Evolutionary conservation across 2,329 filamentous ascomycete genomes (phyloP).

Genomic region (Raffaelea ambrosiae): DNA sequence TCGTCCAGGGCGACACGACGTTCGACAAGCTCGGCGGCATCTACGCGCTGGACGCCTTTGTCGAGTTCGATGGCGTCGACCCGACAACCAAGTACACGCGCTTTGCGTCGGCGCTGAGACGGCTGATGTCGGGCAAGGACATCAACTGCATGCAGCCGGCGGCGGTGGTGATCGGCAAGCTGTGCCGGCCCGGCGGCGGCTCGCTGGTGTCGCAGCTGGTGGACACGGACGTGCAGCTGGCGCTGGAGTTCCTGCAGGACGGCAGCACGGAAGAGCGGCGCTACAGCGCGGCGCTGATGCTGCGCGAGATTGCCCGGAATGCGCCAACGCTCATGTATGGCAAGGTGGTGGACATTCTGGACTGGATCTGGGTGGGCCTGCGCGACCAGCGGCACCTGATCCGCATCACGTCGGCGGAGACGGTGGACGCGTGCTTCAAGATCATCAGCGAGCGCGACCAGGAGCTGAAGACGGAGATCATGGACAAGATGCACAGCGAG

Average conservation of each 20-base stretch:
- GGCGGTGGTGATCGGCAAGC: conserved; percentile 77
- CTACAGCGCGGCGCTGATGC: conserved; percentile 84
- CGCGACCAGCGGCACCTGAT: conserved; percentile 87
- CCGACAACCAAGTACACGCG: conserved; percentile 87
- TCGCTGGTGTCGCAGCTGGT: conserved; percentile 92
- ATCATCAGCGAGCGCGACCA: conserved; percentile 92
- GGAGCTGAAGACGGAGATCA: conserved; percentile 78
- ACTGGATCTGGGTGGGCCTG: conserved; percentile 91
- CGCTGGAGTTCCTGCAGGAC: conserved; percentile 92
- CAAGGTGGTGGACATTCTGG: conserved; percentile 90
- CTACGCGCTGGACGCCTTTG: conserved; percentile 81
- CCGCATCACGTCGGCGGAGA: conserved; percentile 82
- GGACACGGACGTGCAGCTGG: conserved; percentile 92
- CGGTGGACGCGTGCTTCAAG: conserved; percentile 89
- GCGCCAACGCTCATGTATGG: conserved; percentile 93
- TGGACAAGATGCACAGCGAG: conserved; percentile 84
- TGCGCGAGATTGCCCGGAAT: conserved; percentile 84
- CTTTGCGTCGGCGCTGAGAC: conserved; percentile 84
- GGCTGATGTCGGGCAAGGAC: conserved; percentile 83
- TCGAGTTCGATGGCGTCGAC: conserved; percentile 95
- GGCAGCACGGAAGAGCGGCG: conserved; percentile 88
- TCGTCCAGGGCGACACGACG: conserved; percentile 80
- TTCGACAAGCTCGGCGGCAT: conserved; percentile 87
- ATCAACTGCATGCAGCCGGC: conserved; percentile 85
- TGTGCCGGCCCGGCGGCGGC: conserved; percentile 87